A percentile compares a stretch with the other conserved stretches of the same genome.
Evolutionary conservation across 805 yeast genomes (phyloP).

Genomic region (Brettanomyces bruxellensis): DNA sequence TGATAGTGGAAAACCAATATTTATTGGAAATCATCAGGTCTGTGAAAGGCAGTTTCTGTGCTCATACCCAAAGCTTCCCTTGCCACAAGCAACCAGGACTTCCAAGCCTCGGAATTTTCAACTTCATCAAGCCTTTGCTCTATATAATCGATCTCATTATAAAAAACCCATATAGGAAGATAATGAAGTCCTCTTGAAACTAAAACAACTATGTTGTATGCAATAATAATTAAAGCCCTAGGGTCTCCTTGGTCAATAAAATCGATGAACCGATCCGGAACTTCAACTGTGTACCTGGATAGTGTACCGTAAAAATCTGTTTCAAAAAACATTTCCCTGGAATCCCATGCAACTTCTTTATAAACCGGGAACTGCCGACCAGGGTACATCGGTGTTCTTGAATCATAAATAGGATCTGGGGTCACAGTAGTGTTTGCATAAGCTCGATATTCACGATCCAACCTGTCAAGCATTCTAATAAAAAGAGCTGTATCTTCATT

Average conservation of each 20-base stretch:
- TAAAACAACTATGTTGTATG: conserved; percentile 11
- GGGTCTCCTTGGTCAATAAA: conserved; percentile 12
- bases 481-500: not conserved
- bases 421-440: conserved; percentile 1
- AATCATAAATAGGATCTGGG: not conserved
- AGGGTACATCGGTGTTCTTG: not conserved
- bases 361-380: not conserved
- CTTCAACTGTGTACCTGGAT: conserved; percentile 9
- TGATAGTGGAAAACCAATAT: too few relatives aligned
- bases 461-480: not conserved
- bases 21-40: too few relatives aligned
- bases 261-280: conserved; percentile 3
- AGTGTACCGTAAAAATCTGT: conserved; percentile 9
- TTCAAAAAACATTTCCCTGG: conserved; percentile 3
- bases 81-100: conserved; percentile 5
- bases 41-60: not conserved
- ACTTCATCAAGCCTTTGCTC: conserved; percentile 1
- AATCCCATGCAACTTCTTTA: not conserved
- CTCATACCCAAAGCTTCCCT: not conserved
- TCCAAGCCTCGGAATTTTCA: conserved; percentile 5
- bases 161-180: conserved; percentile 1
- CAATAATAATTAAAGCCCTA: conserved; percentile 13
- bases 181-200: conserved; percentile 5
- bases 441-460: conserved; percentile 1
- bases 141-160: conserved; percentile 7